Evolutionary conservation across 225 moss, liverwort and hornwort genomes (phyloP), one percentile per base, ranked within the genome.

Genomic region (Lunularia cruciata): DNA sequence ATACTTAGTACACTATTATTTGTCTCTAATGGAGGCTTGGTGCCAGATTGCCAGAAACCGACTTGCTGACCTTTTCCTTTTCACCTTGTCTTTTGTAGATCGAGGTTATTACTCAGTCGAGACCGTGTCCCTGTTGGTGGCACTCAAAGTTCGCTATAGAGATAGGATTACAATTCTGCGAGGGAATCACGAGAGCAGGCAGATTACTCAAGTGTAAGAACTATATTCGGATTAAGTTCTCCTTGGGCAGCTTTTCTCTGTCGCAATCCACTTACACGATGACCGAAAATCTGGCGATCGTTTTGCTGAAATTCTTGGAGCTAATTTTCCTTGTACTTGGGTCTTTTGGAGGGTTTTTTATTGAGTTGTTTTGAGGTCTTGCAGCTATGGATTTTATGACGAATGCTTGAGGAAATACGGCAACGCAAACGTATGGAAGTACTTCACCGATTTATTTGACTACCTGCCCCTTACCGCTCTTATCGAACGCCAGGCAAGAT

Each of bases 361-460:
- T 31, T 58, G 27, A 30, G 20, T 13, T 15, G 33, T 27, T n/a
- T 31, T 39, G 27, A 8, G 35, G n/a, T 8, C 33, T 23, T 83
- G 76, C 92, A 95, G 95, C 75, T 95, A 95, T 80, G 95, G 95
- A 42, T 95, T 95, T 64, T 95, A 95, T 74, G 95, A 95, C 76
- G 95, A 95, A 90, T 95, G 95, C 85, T 80, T 95, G 90, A 90
- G 95, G 83, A 95, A 95, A 74, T 95, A 95, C 66, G 95, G 95
- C 73, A 95, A 95, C 68, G 95, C 95, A 42, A 95, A 95, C 67
- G 95, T 95, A 61, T 95, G 95, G 95, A 95, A 95, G 83, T 95
- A 92, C 66, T 95, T 95, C 60, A 95, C 95, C 46, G 95, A 95
- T 79, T 84, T 95, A 60, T 95, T 95, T 71, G 95, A 95, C 78